These are phyloP conservation scores for Agroathelia rolfsii DNA, from an alignment of 1,284 basidiomycete species.

Conservation along the genomic window DNA sequence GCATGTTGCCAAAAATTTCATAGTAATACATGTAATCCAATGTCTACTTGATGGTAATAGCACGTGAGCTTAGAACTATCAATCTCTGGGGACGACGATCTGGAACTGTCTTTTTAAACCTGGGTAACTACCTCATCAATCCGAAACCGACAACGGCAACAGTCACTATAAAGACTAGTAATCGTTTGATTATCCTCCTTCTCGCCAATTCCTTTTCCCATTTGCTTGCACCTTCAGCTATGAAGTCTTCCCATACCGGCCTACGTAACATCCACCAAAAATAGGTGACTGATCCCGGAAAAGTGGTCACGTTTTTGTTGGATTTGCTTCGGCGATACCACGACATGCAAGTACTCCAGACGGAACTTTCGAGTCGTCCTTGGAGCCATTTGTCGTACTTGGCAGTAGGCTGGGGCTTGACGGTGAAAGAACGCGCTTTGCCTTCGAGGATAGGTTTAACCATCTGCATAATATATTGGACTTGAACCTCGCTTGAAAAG, in stretches of 20 bases:
- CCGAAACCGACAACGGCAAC: too few relatives aligned
- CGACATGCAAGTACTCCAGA: constrained; percentile 39
- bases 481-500: constrained; percentile 35
- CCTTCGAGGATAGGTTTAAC: constrained; percentile 39
- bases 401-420: constrained; percentile 30
- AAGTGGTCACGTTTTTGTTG: constrained; percentile 33
- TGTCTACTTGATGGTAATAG: too few relatives aligned
- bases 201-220: constrained; percentile 18
- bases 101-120: too few relatives aligned
- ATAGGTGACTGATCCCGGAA: constrained; percentile 35
- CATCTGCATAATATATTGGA: constrained; percentile 31
- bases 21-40: too few relatives aligned
- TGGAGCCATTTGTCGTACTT: constrained; percentile 40
- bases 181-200: too few relatives aligned
- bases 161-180: too few relatives aligned
- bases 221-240: constrained; percentile 21
- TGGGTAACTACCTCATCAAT: too few relatives aligned
- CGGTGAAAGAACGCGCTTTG: constrained; percentile 34
- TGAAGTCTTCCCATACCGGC: constrained; percentile 30
- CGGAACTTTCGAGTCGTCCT: constrained; percentile 28
- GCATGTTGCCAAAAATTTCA: too few relatives aligned
- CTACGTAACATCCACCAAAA: constrained; percentile 39
- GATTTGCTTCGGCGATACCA: constrained; percentile 31
- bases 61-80: too few relatives aligned
- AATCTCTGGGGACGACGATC: too few relatives aligned